A percentile compares a stretch with the other conserved stretches of the same genome.
phyloP scores from a whole-genome alignment of 2,329 filamentous ascomycete genomes.

The Neonectria magnoliae region DNA sequence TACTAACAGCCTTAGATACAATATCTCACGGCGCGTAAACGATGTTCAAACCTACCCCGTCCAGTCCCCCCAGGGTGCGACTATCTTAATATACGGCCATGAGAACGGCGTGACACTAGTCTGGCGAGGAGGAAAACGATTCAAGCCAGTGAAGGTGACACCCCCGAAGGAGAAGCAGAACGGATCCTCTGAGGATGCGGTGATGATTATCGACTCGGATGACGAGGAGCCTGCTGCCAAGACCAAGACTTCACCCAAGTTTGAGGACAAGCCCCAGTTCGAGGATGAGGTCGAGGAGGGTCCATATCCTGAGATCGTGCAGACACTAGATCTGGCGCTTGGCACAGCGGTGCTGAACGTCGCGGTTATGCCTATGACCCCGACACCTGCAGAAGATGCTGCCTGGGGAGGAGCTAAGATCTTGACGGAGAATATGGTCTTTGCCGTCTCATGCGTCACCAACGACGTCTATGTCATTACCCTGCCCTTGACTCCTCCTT shows the following conservation, averaged over 20 bases:
- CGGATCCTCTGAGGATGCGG: conserved; percentile 60
- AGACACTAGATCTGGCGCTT: conserved; percentile 69
- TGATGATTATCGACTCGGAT: conserved; percentile 73
- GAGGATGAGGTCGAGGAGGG: conserved; percentile 62
- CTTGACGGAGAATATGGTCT: conserved; percentile 67
- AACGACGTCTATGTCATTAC: conserved; percentile 67
- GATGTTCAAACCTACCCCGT: conserved; percentile 70
- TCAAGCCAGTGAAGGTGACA: conserved; percentile 58
- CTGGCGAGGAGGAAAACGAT: conserved; percentile 71
- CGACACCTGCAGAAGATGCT: conserved; percentile 58
- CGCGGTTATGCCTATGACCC: conserved; percentile 63
- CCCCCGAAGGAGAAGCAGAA: conserved; percentile 59
- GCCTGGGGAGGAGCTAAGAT: conserved; percentile 59
- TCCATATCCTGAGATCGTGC: conserved; percentile 64
- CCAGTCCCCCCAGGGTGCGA: conserved; percentile 70
- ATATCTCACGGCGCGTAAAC: conserved; percentile 66
- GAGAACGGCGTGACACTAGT: conserved; percentile 69
- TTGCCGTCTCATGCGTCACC: conserved; percentile 68
- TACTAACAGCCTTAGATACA: conserved; percentile 59
- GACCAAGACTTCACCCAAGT: conserved; percentile 44
- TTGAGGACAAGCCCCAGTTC: conserved; percentile 67
- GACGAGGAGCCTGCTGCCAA: conserved; percentile 60
- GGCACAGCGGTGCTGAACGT: conserved; percentile 66
- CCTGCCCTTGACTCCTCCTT: conserved; percentile 69
- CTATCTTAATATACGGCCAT: conserved; percentile 70